Evolutionary conservation across 2,329 filamentous ascomycete genomes (phyloP).

Genomic region (Talaromyces sp.): DNA sequence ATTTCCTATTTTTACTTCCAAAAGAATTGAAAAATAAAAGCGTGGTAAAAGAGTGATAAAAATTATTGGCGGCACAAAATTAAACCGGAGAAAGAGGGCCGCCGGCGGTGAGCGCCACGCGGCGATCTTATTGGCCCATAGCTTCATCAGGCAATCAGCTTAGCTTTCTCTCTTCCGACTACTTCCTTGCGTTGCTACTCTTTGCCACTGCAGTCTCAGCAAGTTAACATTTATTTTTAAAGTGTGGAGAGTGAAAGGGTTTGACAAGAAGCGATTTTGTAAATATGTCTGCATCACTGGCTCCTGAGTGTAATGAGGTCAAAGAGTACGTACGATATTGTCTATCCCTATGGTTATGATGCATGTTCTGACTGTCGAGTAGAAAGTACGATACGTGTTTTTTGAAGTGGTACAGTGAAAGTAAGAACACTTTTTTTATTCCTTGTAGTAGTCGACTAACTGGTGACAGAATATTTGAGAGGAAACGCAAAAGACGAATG

Average conservation of each 20-base stretch:
- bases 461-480: slow-evolving; percentile 73
- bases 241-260: not conserved
- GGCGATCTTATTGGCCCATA: not conserved
- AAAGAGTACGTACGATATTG: slow-evolving; percentile 68
- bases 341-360: not conserved
- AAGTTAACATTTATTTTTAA: not conserved
- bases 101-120: slow-evolving; percentile 1
- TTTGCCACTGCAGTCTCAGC: not conserved
- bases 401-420: slow-evolving; percentile 98
- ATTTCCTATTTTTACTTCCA: not conserved
- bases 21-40: not conserved
- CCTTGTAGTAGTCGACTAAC: slow-evolving; percentile 11
- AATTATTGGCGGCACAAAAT: slow-evolving; percentile 4
- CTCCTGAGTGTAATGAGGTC: slow-evolving; percentile 88
- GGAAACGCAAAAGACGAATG: slow-evolving; percentile 86
- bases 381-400: slow-evolving; percentile 97
- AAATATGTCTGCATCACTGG: slow-evolving; percentile 85
- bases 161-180: not conserved
- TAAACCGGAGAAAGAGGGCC: slow-evolving; percentile 2
- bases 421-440: slow-evolving; percentile 44
- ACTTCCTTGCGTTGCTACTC: not conserved
- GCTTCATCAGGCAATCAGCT: not conserved
- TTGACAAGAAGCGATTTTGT: not conserved
- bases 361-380: slow-evolving; percentile 12
- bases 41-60: not conserved